A percentile compares a stretch with the other conserved stretches of the same genome.
phyloP scores from a whole-genome alignment of 2,329 filamentous ascomycete species.

The Verticillium tricorpus region DNA sequence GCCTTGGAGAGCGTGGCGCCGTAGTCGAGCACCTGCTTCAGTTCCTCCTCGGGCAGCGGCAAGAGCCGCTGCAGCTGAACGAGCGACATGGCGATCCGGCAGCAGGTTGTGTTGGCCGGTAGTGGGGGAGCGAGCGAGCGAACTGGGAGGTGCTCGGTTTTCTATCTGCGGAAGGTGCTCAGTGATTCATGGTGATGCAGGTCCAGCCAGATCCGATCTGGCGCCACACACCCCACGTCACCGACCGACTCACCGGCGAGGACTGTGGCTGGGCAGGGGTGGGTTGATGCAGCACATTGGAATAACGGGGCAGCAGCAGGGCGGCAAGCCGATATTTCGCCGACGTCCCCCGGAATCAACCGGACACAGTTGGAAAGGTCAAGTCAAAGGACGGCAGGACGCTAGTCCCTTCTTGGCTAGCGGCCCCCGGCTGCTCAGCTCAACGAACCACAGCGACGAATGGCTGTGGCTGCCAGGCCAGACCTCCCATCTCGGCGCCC shows the following conservation, averaged over 20 bases:
- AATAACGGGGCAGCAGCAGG: neutral
- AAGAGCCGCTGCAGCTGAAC: conserved; percentile 74
- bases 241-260: neutral
- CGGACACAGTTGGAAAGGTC: neutral
- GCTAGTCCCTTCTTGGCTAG: neutral
- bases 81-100: conserved; percentile 39
- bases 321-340: conserved; percentile 1
- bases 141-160: neutral
- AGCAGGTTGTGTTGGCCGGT: neutral
- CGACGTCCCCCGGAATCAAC: conserved; percentile 1
- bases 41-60: conserved; percentile 77
- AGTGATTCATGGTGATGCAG: neutral
- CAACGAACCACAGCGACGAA: conserved; percentile 3
- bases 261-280: neutral
- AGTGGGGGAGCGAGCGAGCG: neutral
- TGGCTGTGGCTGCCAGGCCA: neutral
- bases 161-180: neutral
- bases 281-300: neutral
- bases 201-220: neutral
- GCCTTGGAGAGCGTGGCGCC: conserved; percentile 69
- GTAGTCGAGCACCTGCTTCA: conserved; percentile 82
- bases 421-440: neutral
- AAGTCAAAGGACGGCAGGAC: neutral
- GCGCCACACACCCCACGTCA: conserved; percentile 3
- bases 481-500: neutral